Conservation (phyloP, 2,329 filamentous ascomycete genomes). For the Diplodia seriata region DNA sequence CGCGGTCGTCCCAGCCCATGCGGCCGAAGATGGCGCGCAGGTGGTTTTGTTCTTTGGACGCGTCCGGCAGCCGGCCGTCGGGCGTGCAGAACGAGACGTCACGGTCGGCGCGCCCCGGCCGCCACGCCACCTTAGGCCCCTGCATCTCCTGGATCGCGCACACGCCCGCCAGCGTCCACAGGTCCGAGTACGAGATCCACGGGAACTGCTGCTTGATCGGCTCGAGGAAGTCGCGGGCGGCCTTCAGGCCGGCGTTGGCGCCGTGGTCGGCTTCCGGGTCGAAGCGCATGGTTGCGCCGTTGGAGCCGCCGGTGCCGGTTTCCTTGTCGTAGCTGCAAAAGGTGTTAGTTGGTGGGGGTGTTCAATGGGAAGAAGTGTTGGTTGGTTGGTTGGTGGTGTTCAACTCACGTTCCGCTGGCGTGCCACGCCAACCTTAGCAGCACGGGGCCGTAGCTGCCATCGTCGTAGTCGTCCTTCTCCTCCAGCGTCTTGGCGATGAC, state of each 20-base stretch:
- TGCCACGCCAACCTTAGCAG: constrained; percentile 93
- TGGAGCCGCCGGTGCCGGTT: constrained; percentile 89
- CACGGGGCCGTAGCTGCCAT: constrained; percentile 94
- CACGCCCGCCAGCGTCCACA: constrained; percentile 91
- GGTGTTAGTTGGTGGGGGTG: constrained; percentile 34
- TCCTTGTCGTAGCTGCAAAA: constrained; percentile 72
- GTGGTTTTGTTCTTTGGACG: constrained; percentile 76
- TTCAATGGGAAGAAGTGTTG: background rate
- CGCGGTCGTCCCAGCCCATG: constrained; percentile 97
- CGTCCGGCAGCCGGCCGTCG: constrained; percentile 89
- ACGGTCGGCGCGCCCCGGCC: constrained; percentile 81
- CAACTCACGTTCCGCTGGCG: constrained; percentile 75
- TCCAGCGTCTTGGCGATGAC: constrained; percentile 79
- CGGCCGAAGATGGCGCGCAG: constrained; percentile 91
- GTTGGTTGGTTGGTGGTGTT: background rate
- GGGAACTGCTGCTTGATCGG: constrained; percentile 90
- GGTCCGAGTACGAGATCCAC: constrained; percentile 95
- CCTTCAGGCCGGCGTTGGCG: constrained; percentile 88
- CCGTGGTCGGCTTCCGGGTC: constrained; percentile 86
- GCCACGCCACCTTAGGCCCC: constrained; percentile 85
- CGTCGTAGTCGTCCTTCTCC: constrained; percentile 94
- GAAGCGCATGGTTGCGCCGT: constrained; percentile 97
- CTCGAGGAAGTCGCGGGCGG: constrained; percentile 90
- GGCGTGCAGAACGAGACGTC: constrained; percentile 88
- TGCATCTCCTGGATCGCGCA: constrained; percentile 94